Conservation (phyloP, 805 yeast species). For the Yarrowia hollandica region DNA sequence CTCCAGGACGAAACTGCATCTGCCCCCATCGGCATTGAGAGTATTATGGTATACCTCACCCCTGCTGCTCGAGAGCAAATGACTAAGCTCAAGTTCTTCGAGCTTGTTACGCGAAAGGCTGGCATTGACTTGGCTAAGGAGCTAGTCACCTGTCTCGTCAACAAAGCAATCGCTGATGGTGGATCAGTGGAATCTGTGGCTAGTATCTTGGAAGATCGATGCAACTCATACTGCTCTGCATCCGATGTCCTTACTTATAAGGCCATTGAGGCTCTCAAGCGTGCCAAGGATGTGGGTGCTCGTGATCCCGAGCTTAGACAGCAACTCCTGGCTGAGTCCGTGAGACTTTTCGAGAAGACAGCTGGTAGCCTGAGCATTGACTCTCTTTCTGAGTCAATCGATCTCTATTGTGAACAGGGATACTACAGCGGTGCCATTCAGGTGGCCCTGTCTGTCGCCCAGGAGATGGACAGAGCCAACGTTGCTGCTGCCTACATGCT, state of each 20-base stretch:
- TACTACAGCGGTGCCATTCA: constrained; percentile 84
- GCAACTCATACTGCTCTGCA: constrained; percentile 92
- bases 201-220: constrained; percentile 80
- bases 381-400: constrained; percentile 75
- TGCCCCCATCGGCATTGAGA: constrained; percentile 53
- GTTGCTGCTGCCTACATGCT: constrained; percentile 57
- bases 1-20: constrained; percentile 63
- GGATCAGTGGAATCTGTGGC: constrained; percentile 90
- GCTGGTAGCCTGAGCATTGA: constrained; percentile 76
- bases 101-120: constrained; percentile 69
- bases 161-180: constrained; percentile 86
- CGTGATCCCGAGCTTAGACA: constrained; percentile 66
- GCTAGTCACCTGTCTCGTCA: constrained; percentile 82
- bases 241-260: constrained; percentile 91
- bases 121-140: constrained; percentile 75
- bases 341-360: constrained; percentile 72
- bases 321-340: constrained; percentile 70
- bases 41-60: constrained; percentile 67
- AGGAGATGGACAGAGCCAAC: constrained; percentile 62
- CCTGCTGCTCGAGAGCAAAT: constrained; percentile 68
- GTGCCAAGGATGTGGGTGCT: constrained; percentile 73
- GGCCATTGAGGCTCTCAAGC: constrained; percentile 87
- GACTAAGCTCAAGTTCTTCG: constrained; percentile 66
- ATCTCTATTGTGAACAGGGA: constrained; percentile 72
- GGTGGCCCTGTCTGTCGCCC: constrained; percentile 74